Percentiles rank a stretch among this genome's conserved stretches.
These are phyloP conservation scores for Verticillium longisporum DNA, from an alignment of 2,329 filamentous ascomycete genomes.

Conservation along the genomic window DNA sequence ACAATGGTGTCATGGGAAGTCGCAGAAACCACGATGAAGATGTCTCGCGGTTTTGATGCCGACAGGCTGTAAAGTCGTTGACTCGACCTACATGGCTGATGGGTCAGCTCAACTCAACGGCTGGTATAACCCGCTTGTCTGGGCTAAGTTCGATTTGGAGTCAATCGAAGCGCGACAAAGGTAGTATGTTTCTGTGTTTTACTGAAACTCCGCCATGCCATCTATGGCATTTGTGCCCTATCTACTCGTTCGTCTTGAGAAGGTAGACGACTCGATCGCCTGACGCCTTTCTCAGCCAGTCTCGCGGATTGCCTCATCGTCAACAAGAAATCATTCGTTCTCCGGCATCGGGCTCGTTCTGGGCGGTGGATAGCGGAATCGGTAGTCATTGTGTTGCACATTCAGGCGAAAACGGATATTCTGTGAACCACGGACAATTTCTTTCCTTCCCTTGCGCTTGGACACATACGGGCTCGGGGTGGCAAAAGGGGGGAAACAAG, in stretches of 20 bases:
- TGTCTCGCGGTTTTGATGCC: constrained; percentile 16
- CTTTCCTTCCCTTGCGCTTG: constrained; percentile 23
- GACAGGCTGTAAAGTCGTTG: constrained; percentile 22
- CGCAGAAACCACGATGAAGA: constrained; percentile 27
- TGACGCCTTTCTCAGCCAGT: background rate
- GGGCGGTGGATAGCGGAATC: background rate
- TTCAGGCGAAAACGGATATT: constrained; percentile 13
- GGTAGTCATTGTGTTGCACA: background rate
- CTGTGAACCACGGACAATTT: constrained; percentile 12
- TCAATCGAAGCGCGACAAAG: background rate
- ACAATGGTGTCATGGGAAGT: constrained; percentile 21
- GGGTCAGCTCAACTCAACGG: background rate
- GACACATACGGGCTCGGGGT: constrained; percentile 29
- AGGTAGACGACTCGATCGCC: background rate
- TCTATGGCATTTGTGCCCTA: too few species aligned
- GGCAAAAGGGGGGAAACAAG: constrained; percentile 19
- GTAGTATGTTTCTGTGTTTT: constrained; percentile 6
- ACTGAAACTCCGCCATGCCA: background rate
- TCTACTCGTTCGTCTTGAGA: background rate
- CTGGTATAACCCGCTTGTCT: background rate
- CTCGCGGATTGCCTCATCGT: background rate
- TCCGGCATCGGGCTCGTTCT: background rate
- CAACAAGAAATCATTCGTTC: background rate
- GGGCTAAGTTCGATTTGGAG: too few species aligned
- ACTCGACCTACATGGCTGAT: constrained; percentile 24